Evolutionary conservation across 331 rosid genomes (phyloP).

Genomic region (Acacia concinna): DNA sequence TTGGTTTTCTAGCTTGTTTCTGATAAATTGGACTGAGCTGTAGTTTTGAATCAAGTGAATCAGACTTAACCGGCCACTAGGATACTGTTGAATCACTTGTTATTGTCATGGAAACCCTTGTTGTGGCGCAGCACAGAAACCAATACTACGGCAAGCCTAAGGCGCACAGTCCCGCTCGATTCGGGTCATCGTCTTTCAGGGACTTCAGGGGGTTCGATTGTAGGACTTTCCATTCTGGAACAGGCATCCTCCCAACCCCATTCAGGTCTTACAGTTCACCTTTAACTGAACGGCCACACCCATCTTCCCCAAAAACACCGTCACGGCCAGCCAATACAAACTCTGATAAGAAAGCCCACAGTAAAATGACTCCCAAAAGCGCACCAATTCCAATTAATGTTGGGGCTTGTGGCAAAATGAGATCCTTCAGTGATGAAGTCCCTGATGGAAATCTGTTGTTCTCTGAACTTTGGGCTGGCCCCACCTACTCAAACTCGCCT

Average conservation of each 20-base stretch:
- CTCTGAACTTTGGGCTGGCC: slow-evolving; percentile 96
- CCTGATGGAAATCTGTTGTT: slow-evolving; percentile 43
- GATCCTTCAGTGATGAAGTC: slow-evolving; percentile 40
- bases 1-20: slow-evolving; percentile 32
- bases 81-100: slow-evolving; percentile 18
- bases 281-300: slow-evolving; percentile 22
- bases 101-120: slow-evolving; percentile 71
- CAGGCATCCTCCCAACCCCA: slow-evolving; percentile 69
- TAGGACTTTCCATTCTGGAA: slow-evolving; percentile 70
- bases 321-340: slow-evolving; percentile 19
- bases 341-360: slow-evolving; percentile 27
- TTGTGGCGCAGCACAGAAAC: slow-evolving; percentile 69
- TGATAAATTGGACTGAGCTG: slow-evolving; percentile 31
- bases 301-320: slow-evolving; percentile 52
- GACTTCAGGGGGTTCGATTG: slow-evolving; percentile 62
- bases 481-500: slow-evolving; percentile 90
- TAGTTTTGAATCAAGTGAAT: slow-evolving; percentile 44
- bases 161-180: slow-evolving; percentile 50
- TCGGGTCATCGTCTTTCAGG: slow-evolving; percentile 50
- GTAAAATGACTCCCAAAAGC: slow-evolving; percentile 39
- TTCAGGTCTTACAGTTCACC: slow-evolving; percentile 42
- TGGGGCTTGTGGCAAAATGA: slow-evolving; percentile 31
- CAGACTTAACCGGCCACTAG: not conserved
- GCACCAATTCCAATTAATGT: slow-evolving; percentile 58
- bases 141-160: slow-evolving; percentile 50